A percentile compares a stretch with the other conserved stretches of the same genome.
Conservation (phyloP, 2,329 filamentous ascomycete genomes). For the Chaetomium globosum region DNA sequence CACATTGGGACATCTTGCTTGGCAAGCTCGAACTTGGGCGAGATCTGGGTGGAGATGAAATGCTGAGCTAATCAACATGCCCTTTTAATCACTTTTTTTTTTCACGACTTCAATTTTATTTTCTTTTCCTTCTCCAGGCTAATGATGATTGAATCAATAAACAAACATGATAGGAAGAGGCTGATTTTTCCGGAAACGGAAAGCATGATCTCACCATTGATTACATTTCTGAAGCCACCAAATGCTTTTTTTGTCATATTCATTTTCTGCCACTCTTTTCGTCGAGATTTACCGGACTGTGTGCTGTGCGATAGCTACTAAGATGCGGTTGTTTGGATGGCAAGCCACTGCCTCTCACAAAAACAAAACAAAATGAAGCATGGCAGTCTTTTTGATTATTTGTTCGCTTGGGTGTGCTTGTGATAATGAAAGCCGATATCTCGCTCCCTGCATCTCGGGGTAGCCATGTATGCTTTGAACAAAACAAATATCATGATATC, state of each 20-base stretch:
- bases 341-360: too few species aligned
- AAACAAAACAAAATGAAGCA: too few species aligned
- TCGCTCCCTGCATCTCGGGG: too few species aligned
- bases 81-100: slow-evolving; percentile 29
- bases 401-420: too few species aligned
- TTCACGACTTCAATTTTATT: slow-evolving; percentile 27
- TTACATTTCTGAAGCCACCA: slow-evolving; percentile 61
- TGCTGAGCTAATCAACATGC: slow-evolving; percentile 30
- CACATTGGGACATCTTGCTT: neutral
- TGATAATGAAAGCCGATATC: too few species aligned
- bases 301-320: too few species aligned
- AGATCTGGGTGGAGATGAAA: neutral
- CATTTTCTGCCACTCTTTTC: neutral
- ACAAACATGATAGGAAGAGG: slow-evolving; percentile 68
- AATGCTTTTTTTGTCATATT: neutral
- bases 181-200: slow-evolving; percentile 58
- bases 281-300: neutral
- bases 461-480: too few species aligned
- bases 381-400: too few species aligned
- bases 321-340: too few species aligned
- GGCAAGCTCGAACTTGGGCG: neutral
- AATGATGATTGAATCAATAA: slow-evolving; percentile 62
- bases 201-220: slow-evolving; percentile 61
- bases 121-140: slow-evolving; percentile 49
- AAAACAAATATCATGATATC: too few species aligned